Base-by-base conservation (phyloP, 129 eudicot species). In the Tagetes patula region DNA sequence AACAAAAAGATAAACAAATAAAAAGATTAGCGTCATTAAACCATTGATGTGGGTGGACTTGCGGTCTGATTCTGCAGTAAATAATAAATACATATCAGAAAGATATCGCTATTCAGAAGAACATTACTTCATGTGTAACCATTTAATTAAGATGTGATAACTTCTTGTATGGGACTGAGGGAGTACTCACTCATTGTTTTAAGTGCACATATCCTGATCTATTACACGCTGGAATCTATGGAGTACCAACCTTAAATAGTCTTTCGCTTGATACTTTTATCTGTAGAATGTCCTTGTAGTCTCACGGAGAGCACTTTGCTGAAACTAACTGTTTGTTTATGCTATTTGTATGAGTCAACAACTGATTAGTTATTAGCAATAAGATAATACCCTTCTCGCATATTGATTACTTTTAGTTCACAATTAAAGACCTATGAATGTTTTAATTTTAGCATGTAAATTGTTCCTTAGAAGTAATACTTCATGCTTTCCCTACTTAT, bases 401-500 rank as follows among this genome's bases (percentile, higher is more conserved):
- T 5, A 13, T 50, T 50, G 56, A 50, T 50, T 13, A 54, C 61
- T 54, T 49, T 30, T 54, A 54, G 6, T 30, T 5, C 65, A 33
- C 65, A 59, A 59, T 32, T 32, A 34, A 59, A 59, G n/a, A 59
- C 41, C 11, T 33, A 9, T 59, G 40, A 10, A 72, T 9, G 34
- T 48, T 54, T 54, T 13, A 56, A 41, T 58, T 11, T 13, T 58
- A 42, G 42, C 58, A 72, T 42, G 58, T 58, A 56, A 6, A 58
- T 72, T 43, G 36, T 8, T 73, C 36, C 37, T 59, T 47, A 58
- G 20, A 14, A 27, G 32, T 46, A 11, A 1, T 6, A 75, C 55
- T 64, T 65, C 43, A 49, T 33, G 43, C 73, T 68, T 47, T 46
- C 31, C 43, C 42, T 68, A 42, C 56, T 43, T 67, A 45, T 65